phyloP scores from a whole-genome alignment of 116 monocot species.

The Papilionanthe hybrid region DNA sequence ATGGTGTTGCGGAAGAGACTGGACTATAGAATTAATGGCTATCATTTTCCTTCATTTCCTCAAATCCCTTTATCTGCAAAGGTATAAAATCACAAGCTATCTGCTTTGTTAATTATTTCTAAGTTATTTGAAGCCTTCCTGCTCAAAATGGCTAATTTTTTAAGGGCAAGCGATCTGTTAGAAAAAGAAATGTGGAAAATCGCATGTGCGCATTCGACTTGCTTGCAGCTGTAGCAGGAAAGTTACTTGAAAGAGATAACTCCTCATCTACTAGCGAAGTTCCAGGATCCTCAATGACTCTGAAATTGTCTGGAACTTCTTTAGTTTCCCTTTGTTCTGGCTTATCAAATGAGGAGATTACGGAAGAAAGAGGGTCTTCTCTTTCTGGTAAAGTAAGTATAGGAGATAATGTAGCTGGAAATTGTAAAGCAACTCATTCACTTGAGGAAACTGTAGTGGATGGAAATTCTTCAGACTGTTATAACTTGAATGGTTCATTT shows the following conservation, averaged over 20 bases:
- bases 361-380: too few relatives aligned
- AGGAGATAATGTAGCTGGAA: too few relatives aligned
- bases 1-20: conserved; percentile 50
- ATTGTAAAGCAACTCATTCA: too few relatives aligned
- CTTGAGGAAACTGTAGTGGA: not conserved
- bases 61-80: conserved; percentile 17
- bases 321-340: not conserved
- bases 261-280: conserved; percentile 8
- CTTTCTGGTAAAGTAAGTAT: too few relatives aligned
- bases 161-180: conserved; percentile 57
- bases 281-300: conserved; percentile 9
- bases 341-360: too few relatives aligned
- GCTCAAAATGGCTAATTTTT: conserved; percentile 9
- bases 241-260: conserved; percentile 33
- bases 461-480: conserved; percentile 10
- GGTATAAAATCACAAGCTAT: conserved; percentile 11
- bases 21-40: conserved; percentile 24
- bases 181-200: conserved; percentile 34
- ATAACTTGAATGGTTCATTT: conserved; percentile 12
- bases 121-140: conserved; percentile 4
- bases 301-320: not conserved
- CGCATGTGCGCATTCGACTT: conserved; percentile 75
- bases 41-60: conserved; percentile 35
- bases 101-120: not conserved
- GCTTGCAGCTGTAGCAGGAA: conserved; percentile 77